Percentiles rank a stretch among this genome's conserved stretches.
These are phyloP conservation scores for Suillus luteus DNA, from an alignment of 768 basidiomycete genomes.

Conservation along the genomic window DNA sequence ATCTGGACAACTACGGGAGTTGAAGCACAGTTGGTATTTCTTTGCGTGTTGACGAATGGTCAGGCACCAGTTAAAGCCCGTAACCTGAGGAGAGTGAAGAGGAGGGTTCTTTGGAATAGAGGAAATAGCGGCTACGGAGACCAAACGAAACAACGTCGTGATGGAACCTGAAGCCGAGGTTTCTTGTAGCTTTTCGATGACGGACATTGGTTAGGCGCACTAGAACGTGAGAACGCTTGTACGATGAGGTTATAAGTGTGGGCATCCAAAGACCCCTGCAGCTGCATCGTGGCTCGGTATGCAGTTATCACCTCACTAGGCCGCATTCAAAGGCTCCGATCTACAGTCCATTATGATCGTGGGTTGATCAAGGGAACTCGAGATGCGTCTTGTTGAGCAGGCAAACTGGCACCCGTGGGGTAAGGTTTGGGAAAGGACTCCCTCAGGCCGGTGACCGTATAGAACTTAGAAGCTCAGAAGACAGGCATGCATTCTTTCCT, in stretches of 20 bases:
- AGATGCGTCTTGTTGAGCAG: background rate
- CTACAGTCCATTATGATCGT: background rate
- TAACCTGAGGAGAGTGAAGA: background rate
- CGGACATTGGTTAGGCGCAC: background rate
- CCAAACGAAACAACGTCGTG: conserved; percentile 4
- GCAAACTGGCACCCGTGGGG: background rate
- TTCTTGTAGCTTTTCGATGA: conserved; percentile 4
- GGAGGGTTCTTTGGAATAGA: background rate
- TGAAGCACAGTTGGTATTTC: background rate
- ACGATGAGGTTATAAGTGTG: background rate
- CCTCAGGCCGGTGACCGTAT: background rate
- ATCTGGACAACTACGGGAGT: background rate
- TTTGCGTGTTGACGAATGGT: background rate
- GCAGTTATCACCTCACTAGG: background rate
- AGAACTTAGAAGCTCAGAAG: background rate
- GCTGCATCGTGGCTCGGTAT: background rate
- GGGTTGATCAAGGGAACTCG: background rate
- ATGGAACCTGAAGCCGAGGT: conserved; percentile 4
- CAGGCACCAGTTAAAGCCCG: background rate
- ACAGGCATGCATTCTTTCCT: background rate
- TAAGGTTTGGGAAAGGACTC: background rate
- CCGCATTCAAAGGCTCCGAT: background rate
- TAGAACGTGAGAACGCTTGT: background rate
- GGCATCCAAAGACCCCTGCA: background rate
- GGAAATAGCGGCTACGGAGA: background rate